These are phyloP conservation scores for Saccharomycopsis fermentans DNA, from an alignment of 805 yeast species.

Conservation along the genomic window DNA sequence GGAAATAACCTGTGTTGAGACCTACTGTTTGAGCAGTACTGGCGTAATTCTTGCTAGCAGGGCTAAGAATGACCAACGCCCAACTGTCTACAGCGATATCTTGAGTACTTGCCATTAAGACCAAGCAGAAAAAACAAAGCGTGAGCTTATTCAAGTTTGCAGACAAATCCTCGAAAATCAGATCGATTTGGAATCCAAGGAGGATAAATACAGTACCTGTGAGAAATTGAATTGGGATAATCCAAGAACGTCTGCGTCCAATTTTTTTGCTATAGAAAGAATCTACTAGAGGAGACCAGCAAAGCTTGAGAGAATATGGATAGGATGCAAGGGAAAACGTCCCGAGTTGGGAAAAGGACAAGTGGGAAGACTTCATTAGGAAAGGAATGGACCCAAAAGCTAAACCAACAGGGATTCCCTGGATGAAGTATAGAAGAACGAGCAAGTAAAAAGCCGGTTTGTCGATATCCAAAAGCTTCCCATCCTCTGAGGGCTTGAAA, in stretches of 20 bases:
- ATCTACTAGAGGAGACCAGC: conserved; percentile 96
- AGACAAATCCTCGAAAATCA: conserved; percentile 33
- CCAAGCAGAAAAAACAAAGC: conserved; percentile 59
- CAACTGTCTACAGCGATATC: conserved; percentile 99
- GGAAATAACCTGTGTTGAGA: conserved; percentile 83
- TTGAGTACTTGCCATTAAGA: conserved; percentile 90
- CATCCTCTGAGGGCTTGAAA: neutral
- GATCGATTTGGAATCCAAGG: conserved; percentile 52
- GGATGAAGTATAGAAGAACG: conserved; percentile 68
- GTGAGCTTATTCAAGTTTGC: conserved; percentile 50
- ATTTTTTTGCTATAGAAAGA: conserved; percentile 56
- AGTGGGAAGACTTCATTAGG: conserved; percentile 61
- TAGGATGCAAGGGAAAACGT: conserved; percentile 85
- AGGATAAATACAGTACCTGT: conserved; percentile 58
- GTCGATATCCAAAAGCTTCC: conserved; percentile 30
- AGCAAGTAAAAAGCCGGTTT: conserved; percentile 66
- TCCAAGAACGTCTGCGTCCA: conserved; percentile 91
- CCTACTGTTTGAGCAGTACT: conserved; percentile 98
- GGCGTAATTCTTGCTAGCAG: conserved; percentile 75
- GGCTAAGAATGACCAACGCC: conserved; percentile 84
- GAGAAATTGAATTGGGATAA: conserved; percentile 81
- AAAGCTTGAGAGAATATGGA: conserved; percentile 82
- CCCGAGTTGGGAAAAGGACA: conserved; percentile 84
- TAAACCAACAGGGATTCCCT: conserved; percentile 94
- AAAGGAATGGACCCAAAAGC: conserved; percentile 95